Percentiles rank a stretch among this genome's conserved stretches.
Conservation (phyloP, 164 flowering plant species). For the Annona squamosa region DNA sequence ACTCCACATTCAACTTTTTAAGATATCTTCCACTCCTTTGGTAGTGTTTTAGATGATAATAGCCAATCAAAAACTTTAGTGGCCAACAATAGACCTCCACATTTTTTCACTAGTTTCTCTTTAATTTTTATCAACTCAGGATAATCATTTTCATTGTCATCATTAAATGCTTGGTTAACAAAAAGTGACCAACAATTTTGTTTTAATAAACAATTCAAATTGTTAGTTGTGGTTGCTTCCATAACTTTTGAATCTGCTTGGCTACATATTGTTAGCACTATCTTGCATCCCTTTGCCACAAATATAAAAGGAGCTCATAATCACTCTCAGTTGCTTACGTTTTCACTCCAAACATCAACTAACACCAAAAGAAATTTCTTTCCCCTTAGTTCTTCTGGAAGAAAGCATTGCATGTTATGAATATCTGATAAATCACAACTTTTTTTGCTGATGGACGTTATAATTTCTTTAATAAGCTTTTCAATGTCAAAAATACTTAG, state of each 20-base stretch:
- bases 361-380: slow-evolving; percentile 12
- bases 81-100: slow-evolving; percentile 8
- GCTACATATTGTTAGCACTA: slow-evolving; percentile 16
- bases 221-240: slow-evolving; percentile 5
- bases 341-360: slow-evolving; percentile 19
- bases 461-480: slow-evolving; percentile 1
- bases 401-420: not conserved
- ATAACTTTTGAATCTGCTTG: slow-evolving; percentile 4
- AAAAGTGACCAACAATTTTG: slow-evolving; percentile 10
- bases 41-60: not conserved
- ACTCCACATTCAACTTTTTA: slow-evolving; percentile 10
- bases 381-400: slow-evolving; percentile 1
- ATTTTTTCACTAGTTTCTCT: slow-evolving; percentile 3
- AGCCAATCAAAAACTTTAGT: slow-evolving; percentile 1
- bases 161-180: not conserved
- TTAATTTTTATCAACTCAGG: not conserved
- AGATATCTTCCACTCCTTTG: slow-evolving; percentile 3
- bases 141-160: not conserved
- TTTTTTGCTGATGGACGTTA: not conserved
- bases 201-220: slow-evolving; percentile 9
- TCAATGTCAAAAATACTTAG: not conserved
- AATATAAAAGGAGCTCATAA: slow-evolving; percentile 4
- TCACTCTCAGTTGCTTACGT: not conserved
- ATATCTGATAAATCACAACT: not conserved
- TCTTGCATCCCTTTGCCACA: slow-evolving; percentile 12